phyloP scores from a whole-genome alignment of 225 moss, liverwort and hornwort species.

The Polytrichum formosum region DNA sequence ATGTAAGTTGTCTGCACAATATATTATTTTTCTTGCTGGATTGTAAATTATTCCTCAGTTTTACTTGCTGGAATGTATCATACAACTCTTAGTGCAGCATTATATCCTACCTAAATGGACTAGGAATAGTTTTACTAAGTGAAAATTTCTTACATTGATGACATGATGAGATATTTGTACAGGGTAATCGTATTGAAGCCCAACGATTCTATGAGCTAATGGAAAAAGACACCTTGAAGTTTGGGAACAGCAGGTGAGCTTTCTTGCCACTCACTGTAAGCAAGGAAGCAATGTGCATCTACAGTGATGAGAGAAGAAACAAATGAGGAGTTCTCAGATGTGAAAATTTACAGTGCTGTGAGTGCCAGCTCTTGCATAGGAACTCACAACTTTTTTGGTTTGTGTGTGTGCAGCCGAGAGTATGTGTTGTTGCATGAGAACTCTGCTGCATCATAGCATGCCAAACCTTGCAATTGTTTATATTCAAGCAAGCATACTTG shows the following conservation, averaged over 20 bases:
- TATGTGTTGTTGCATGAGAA: constrained; percentile 97
- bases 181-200: constrained; percentile 80
- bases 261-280: not conserved
- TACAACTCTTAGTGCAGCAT: not conserved
- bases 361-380: no score
- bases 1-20: constrained; percentile 47
- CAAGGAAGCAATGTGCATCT: not conserved
- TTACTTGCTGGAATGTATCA: not conserved
- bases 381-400: not conserved
- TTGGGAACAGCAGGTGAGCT: constrained; percentile 96
- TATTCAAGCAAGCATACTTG: no score
- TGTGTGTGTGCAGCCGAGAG: constrained; percentile 74
- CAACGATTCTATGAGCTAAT: constrained; percentile 94
- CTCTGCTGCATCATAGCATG: constrained; percentile 53
- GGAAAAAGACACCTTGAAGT: constrained; percentile 93
- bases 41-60: no score
- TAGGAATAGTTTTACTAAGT: not conserved
- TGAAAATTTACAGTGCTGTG: no score
- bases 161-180: constrained; percentile 23
- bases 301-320: not conserved
- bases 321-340: no score
- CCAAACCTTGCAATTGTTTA: no score
- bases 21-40: not conserved
- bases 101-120: not conserved
- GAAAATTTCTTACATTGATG: not conserved